Evolutionary conservation across 2,329 filamentous ascomycete genomes (phyloP).

Genomic region (Seiridium unicorne): DNA sequence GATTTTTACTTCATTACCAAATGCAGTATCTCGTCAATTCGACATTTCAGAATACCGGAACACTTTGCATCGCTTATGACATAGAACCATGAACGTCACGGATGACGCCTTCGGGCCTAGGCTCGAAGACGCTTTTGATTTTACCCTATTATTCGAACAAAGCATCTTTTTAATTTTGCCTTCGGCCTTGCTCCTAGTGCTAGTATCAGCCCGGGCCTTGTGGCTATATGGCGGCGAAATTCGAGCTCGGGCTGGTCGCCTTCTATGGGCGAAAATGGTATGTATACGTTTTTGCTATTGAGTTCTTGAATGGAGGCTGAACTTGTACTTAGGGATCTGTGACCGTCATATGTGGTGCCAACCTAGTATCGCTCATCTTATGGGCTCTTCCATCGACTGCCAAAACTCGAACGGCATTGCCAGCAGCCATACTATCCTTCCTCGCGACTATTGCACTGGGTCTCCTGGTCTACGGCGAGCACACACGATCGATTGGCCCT

Average conservation of each 20-base stretch:
- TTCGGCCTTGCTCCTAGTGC: background rate
- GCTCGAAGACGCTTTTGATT: background rate
- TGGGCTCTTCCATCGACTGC: background rate
- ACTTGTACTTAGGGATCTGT: background rate
- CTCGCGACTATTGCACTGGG: background rate
- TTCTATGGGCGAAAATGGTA: conserved; percentile 6
- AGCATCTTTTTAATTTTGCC: background rate
- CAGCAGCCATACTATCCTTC: background rate
- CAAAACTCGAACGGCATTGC: background rate
- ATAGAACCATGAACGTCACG: background rate
- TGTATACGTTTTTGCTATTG: background rate
- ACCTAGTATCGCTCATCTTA: background rate
- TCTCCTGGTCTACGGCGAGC: background rate
- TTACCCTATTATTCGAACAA: conserved; percentile 3
- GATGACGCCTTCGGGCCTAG: background rate
- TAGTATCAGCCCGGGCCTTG: background rate
- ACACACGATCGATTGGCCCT: background rate
- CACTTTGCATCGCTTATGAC: no score
- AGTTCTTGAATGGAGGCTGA: background rate
- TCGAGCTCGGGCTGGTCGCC: background rate
- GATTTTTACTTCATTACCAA: no score
- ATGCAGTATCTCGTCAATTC: no score
- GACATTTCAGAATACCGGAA: no score
- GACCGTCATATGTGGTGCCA: background rate
- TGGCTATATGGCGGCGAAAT: background rate